Evolutionary conservation across 768 basidiomycete genomes (phyloP).

Genomic region (Lactarius indigo): DNA sequence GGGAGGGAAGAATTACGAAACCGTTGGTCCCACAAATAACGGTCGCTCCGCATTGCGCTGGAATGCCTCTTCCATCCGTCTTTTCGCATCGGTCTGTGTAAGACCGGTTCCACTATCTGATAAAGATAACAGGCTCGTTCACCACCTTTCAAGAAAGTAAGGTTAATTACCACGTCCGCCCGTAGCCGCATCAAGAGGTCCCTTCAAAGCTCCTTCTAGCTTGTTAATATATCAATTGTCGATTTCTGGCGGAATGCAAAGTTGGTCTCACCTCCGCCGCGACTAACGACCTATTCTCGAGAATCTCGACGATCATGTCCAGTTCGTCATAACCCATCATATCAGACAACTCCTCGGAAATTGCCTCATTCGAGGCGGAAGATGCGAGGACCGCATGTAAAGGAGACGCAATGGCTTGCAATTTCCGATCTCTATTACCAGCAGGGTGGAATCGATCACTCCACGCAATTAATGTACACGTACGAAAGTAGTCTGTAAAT

Average conservation of each 20-base stretch:
- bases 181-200: background rate
- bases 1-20: slow-evolving; percentile 31
- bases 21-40: slow-evolving; percentile 55
- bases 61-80: slow-evolving; percentile 59
- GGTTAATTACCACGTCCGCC: slow-evolving; percentile 1
- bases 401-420: slow-evolving; percentile 29
- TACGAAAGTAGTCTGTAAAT: slow-evolving; percentile 23
- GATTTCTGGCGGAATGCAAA: background rate
- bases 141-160: background rate
- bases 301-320: slow-evolving; percentile 68
- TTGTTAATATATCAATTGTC: slow-evolving; percentile 15
- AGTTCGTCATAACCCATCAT: slow-evolving; percentile 82
- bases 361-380: slow-evolving; percentile 55
- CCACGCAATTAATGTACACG: slow-evolving; percentile 11
- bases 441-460: slow-evolving; percentile 4
- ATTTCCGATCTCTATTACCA: slow-evolving; percentile 29
- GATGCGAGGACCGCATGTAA: slow-evolving; percentile 45
- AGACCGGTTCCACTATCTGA: slow-evolving; percentile 11
- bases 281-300: slow-evolving; percentile 51
- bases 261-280: slow-evolving; percentile 44
- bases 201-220: slow-evolving; percentile 15
- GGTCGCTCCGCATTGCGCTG: slow-evolving; percentile 62
- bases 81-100: slow-evolving; percentile 38
- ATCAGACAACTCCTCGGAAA: slow-evolving; percentile 76
- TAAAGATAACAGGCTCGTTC: background rate